phyloP scores from a whole-genome alignment of 2,329 filamentous ascomycete species.

The Thelonectria discophora region DNA sequence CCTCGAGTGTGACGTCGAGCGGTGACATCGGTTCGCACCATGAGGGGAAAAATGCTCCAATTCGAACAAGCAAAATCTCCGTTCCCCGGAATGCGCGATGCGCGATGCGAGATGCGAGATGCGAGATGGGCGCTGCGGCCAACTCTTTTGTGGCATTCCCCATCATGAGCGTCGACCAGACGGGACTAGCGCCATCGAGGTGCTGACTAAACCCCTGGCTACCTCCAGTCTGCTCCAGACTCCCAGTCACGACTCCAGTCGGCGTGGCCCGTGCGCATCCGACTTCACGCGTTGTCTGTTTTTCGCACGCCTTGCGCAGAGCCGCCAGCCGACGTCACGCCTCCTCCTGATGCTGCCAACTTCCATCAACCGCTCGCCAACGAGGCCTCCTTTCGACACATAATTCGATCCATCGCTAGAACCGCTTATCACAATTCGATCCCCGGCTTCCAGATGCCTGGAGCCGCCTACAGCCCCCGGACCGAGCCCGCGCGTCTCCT shows the following conservation, averaged over 20 bases:
- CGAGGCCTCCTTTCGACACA: slow-evolving; percentile 33
- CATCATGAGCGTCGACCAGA: slow-evolving; percentile 7
- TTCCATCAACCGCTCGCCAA: slow-evolving; percentile 42
- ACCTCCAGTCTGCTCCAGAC: too few relatives aligned
- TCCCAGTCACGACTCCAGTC: slow-evolving; percentile 15
- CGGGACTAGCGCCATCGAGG: slow-evolving; percentile 16
- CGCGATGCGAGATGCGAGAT: slow-evolving; percentile 17
- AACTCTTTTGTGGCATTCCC: too few relatives aligned
- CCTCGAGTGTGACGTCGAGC: not conserved
- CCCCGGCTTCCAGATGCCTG: slow-evolving; percentile 41
- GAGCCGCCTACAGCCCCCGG: slow-evolving; percentile 42
- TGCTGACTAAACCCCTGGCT: slow-evolving; percentile 27
- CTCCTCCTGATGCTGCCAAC: slow-evolving; percentile 43
- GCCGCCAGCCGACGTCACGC: slow-evolving; percentile 48
- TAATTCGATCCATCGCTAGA: slow-evolving; percentile 26
- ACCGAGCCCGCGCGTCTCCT: slow-evolving; percentile 45
- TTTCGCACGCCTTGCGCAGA: slow-evolving; percentile 46
- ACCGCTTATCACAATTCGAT: slow-evolving; percentile 19
- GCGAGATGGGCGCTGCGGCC: slow-evolving; percentile 6
- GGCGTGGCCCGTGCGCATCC: slow-evolving; percentile 44
- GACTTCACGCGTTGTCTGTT: slow-evolving; percentile 55
- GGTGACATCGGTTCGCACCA: not conserved
- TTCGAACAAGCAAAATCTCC: slow-evolving; percentile 8
- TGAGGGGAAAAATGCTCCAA: not conserved
- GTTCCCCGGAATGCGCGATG: slow-evolving; percentile 1